These are phyloP conservation scores for Powellomyces hirtus DNA, from an alignment of 192 early-diverging fungal species.

Conservation along the genomic window DNA sequence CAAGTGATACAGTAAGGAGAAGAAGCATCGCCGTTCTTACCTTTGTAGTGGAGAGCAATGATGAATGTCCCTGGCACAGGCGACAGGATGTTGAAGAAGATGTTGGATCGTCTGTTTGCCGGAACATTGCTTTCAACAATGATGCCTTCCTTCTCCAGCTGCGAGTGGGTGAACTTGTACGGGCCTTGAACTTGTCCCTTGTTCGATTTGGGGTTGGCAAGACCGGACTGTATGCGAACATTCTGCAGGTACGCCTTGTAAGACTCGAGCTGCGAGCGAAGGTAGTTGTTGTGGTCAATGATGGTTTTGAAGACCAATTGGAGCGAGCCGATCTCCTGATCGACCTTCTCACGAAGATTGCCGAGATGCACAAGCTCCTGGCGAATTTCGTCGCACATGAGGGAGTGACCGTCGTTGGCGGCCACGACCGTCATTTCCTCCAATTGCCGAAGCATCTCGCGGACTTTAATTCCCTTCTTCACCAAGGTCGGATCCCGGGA, in stretches of 20 bases:
- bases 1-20: neutral
- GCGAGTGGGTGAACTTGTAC: constrained; percentile 77
- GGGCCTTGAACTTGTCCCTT: constrained; percentile 61
- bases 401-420: constrained; percentile 66
- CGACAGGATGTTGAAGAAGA: constrained; percentile 86
- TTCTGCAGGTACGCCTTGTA: constrained; percentile 96
- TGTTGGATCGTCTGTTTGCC: constrained; percentile 78
- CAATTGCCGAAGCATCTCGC: constrained; percentile 88
- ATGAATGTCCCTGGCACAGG: constrained; percentile 88
- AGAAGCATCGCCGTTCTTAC: constrained; percentile 5
- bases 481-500: constrained; percentile 85
- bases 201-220: constrained; percentile 16
- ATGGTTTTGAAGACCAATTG: constrained; percentile 90
- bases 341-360: constrained; percentile 83
- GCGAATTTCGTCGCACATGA: constrained; percentile 85
- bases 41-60: constrained; percentile 86
- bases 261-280: constrained; percentile 82
- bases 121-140: constrained; percentile 90
- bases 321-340: constrained; percentile 73
- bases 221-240: constrained; percentile 76
- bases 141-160: constrained; percentile 89
- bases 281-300: constrained; percentile 90
- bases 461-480: constrained; percentile 92
- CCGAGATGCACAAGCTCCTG: constrained; percentile 90
- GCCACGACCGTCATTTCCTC: constrained; percentile 76